Base-by-base conservation (phyloP, 768 basidiomycete species). In the Multifurca ochricompacta region DNA sequence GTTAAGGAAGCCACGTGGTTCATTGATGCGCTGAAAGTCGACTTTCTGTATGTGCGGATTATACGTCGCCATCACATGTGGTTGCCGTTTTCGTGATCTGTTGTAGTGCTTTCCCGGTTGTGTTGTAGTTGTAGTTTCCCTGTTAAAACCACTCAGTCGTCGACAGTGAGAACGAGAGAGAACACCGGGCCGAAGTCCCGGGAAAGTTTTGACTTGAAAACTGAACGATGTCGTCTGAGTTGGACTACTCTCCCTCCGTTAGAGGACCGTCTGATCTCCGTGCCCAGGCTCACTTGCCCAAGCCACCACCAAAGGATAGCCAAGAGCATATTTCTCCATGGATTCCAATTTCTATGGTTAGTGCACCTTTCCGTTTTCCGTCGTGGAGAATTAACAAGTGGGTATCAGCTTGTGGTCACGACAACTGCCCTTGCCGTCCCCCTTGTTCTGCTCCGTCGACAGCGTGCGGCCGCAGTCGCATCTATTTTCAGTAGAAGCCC, bases 1-100 rank as follows among this genome's bases (percentile, higher is more conserved):
- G 1, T 63, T 83, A 65, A 71, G 72, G 58, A 83, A 78, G 60
- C 76, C 80, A 4, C 67, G 81, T 60, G 81, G 76, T 1, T 70
- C 74, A 18, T 63, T 82, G 50, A 62, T 80, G 56, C 66, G 64
- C 18, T 65, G 54, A 62, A n/a, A n/a, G 31, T 21, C 4, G 6
- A 3, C 3, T 1, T n/a, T 28, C 4, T 23, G 8, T 21, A 23
- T 13, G 4, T 40, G 4, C 14, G 10, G 16, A 13, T 40, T 13
- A 23, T 39, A 21, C 11, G 16, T 36, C 5, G 36, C 7, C n/a
- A 14, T 14, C 13, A 7, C n/a, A n/a, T n/a, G n/a, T 41, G 1
- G 21, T 41, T 16, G 40, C 13, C 6, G 40, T 25, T 27, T 23
- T 25, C 40, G 5, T 41, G 8, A 2, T 23, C 16, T 4, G 37